Conservation (phyloP, 2,329 filamentous ascomycete genomes). For the Balansia obtecta region DNA sequence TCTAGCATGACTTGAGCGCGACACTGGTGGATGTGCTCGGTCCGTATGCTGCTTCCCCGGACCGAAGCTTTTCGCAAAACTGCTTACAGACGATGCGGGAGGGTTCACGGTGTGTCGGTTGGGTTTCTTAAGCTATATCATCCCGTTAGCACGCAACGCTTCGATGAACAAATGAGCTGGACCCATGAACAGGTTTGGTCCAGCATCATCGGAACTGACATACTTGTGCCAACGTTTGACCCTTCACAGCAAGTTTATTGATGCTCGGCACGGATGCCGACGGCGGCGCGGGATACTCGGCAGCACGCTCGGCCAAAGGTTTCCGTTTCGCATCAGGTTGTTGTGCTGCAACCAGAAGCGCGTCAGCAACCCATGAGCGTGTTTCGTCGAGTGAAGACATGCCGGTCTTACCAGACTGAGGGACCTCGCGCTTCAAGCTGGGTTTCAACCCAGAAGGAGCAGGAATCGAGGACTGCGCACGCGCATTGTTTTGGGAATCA, state of each 20-base stretch:
- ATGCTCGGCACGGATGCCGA: conserved; percentile 18
- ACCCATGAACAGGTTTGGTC: background rate
- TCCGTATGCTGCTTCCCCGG: conserved; percentile 34
- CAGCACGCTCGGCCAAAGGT: conserved; percentile 41
- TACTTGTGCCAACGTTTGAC: conserved; percentile 26
- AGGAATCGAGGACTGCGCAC: conserved; percentile 30
- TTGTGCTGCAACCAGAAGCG: conserved; percentile 24
- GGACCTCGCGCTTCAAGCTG: conserved; percentile 38
- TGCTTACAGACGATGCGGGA: conserved; percentile 22
- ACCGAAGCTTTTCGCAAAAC: conserved; percentile 46
- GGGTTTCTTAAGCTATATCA: conserved; percentile 22
- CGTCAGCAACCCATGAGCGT: conserved; percentile 8
- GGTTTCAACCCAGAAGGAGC: conserved; percentile 24
- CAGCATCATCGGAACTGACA: background rate
- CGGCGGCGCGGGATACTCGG: conserved; percentile 32
- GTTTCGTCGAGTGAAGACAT: background rate
- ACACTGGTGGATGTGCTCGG: conserved; percentile 40
- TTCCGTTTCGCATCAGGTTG: conserved; percentile 50
- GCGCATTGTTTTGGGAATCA: conserved; percentile 48
- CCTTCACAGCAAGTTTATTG: conserved; percentile 29
- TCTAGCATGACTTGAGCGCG: conserved; percentile 34
- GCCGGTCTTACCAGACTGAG: conserved; percentile 26
- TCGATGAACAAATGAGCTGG: too few species aligned
- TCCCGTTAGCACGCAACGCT: background rate
- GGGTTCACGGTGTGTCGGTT: conserved; percentile 26